Evolutionary conservation across 202 grass and related monocot genomes (phyloP), one percentile per base, ranked within the genome.

Genomic region (Setaria viridis): DNA sequence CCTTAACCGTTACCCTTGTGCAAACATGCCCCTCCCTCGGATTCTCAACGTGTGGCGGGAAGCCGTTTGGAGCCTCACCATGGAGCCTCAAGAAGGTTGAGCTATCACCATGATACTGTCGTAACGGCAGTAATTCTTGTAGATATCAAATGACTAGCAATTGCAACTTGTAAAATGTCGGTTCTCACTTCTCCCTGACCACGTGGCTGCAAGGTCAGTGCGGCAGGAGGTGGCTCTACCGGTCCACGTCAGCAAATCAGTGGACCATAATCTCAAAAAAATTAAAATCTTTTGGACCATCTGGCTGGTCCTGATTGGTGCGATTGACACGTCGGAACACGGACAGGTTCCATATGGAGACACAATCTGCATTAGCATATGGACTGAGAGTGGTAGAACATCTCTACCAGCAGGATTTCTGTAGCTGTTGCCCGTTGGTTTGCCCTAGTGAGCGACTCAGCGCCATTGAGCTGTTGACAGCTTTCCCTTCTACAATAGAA

Each of bases 401-500:
- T 75, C 47, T 48, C 69, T 46, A 4, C 37, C 49, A 87, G 45
- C 58, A 87, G 32, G 74, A 67, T 57, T 51, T n/a, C 47, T 74
- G 67, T 55, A 65, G 25, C 58, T 50, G 57, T 66, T 80, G 51
- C 60, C 60, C 12, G 60, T 63, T 63, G 35, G 42, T 43, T 64
- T 80, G 46, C 21, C 59, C 58, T 46, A 56, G 45, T 30, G 11
- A 48, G 48, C 48, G 13, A 14, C 48, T 50, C 55, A 39, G 29
- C 25, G 54, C 59, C 60, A 48, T 45, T 70, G 41, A 70, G 39
- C 21, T 21, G 19, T 48, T 46, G 76, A 78, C 76, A 63, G 42
- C 21, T 11, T 77, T 63, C 76, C 75, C 41, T 48, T 47, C 41
- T 21, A 30, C 56, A 81, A 68, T 32, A 71, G 54, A 56, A 53